These are phyloP conservation scores for Eucalyptus globulus DNA, from an alignment of 345 rosid species.

Conservation along the genomic window DNA sequence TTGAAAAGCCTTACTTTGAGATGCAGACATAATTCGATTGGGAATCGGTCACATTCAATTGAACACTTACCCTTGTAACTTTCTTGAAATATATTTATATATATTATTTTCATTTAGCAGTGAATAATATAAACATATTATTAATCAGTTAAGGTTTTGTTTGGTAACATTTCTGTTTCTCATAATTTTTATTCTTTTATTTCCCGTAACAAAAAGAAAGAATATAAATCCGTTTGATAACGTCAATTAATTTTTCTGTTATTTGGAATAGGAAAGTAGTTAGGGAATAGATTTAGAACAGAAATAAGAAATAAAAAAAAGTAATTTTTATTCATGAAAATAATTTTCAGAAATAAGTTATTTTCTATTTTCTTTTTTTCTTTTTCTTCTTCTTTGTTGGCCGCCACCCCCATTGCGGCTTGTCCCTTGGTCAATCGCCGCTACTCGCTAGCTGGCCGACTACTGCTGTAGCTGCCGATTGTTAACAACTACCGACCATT, in stretches of 20 bases:
- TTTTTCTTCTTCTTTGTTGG: accelerated
- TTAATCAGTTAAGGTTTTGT: accelerated
- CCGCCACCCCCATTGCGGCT: accelerated
- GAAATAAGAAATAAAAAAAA: accelerated
- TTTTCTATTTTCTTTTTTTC: accelerated
- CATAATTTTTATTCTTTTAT: too few relatives aligned
- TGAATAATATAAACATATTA: background rate
- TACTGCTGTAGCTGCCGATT: accelerated
- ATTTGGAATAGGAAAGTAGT: accelerated
- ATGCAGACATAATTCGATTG: background rate
- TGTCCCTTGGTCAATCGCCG: accelerated
- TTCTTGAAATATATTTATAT: background rate
- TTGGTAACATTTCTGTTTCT: too few relatives aligned
- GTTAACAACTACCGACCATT: too few relatives aligned
- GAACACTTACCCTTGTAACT: background rate
- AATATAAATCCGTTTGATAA: accelerated
- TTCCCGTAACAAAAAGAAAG: accelerated
- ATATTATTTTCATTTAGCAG: background rate
- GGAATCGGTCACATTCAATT: background rate
- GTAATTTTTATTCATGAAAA: accelerated
- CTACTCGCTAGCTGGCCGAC: accelerated
- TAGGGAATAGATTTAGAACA: accelerated
- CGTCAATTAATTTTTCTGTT: too few relatives aligned
- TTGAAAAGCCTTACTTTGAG: background rate
- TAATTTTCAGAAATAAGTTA: too few relatives aligned